Conservation (phyloP, 371 early-diverging fungal species). For the Globomyces sp. region DNA sequence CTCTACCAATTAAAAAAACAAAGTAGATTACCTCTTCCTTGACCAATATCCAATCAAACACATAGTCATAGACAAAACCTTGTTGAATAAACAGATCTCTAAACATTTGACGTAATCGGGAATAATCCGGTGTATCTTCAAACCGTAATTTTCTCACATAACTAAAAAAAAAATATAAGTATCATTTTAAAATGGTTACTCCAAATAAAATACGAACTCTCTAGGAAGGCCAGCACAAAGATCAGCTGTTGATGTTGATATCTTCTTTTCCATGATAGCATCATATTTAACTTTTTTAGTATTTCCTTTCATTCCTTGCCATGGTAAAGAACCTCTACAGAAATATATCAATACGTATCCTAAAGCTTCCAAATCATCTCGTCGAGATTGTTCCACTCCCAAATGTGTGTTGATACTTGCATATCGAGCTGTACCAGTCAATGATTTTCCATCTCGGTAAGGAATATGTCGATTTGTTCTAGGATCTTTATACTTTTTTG, state of each 20-base stretch:
- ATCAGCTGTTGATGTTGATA: conserved; percentile 93
- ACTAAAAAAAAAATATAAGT: no score
- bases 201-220: conserved; percentile 95
- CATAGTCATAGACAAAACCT: conserved; percentile 93
- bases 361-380: conserved; percentile 99
- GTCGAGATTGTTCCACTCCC: conserved; percentile 97
- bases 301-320: conserved; percentile 99
- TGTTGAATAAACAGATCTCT: conserved; percentile 93
- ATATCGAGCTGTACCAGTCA: conserved; percentile 99
- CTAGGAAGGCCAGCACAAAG: conserved; percentile 94
- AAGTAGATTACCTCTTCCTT: conserved; percentile 19
- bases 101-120: conserved; percentile 95
- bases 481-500: conserved; percentile 98
- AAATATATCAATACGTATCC: conserved; percentile 99
- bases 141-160: conserved; percentile 96
- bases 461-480: conserved; percentile 97
- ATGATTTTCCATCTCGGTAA: conserved; percentile 96
- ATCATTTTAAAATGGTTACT: conserved; percentile 28
- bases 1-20: no score
- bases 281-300: conserved; percentile 99
- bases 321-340: conserved; percentile 97
- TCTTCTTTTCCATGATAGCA: conserved; percentile 99
- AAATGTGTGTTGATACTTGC: conserved; percentile 98
- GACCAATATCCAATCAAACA: conserved; percentile 90
- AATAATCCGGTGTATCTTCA: conserved; percentile 99